phyloP scores from a whole-genome alignment of 768 basidiomycete genomes.

The Pulveroboletus ravenelii region DNA sequence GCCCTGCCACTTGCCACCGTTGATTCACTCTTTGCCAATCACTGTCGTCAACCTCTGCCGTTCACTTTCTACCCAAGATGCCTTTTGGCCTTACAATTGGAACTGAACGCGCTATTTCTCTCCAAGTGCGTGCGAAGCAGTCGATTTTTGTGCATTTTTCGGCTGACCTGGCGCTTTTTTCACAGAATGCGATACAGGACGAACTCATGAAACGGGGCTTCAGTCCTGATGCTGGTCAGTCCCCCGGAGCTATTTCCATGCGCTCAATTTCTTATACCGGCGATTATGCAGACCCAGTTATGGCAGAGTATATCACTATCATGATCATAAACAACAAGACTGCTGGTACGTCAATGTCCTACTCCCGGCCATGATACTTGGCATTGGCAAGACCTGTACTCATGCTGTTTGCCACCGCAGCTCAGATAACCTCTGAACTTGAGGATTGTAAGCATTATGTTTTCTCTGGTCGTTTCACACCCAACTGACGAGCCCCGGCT shows the following conservation, averaged over 20 bases:
- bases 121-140: conserved; percentile 49
- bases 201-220: conserved; percentile 73
- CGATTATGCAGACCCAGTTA: conserved; percentile 61
- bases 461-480: background rate
- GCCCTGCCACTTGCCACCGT: conserved; percentile 16
- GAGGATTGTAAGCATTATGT: conserved; percentile 57
- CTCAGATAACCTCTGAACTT: conserved; percentile 83
- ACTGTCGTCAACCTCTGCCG: conserved; percentile 21
- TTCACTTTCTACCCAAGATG: conserved; percentile 37
- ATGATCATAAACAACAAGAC: conserved; percentile 95
- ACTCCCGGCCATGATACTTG: background rate
- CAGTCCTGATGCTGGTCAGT: conserved; percentile 69
- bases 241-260: conserved; percentile 5
- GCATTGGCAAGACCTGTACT: background rate
- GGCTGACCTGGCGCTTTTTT: conserved; percentile 11
- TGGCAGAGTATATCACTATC: conserved; percentile 93
- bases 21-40: conserved; percentile 26
- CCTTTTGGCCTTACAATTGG: conserved; percentile 74
- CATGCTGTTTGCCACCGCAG: conserved; percentile 33
- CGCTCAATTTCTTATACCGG: conserved; percentile 9
- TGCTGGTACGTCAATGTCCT: conserved; percentile 43
- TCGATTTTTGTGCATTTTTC: conserved; percentile 10
- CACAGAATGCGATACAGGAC: conserved; percentile 72
- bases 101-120: conserved; percentile 66
- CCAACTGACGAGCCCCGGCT: conserved; percentile 9